Base-by-base conservation (phyloP, 176 grass and related monocot species). In the Oryza glumipatula region DNA sequence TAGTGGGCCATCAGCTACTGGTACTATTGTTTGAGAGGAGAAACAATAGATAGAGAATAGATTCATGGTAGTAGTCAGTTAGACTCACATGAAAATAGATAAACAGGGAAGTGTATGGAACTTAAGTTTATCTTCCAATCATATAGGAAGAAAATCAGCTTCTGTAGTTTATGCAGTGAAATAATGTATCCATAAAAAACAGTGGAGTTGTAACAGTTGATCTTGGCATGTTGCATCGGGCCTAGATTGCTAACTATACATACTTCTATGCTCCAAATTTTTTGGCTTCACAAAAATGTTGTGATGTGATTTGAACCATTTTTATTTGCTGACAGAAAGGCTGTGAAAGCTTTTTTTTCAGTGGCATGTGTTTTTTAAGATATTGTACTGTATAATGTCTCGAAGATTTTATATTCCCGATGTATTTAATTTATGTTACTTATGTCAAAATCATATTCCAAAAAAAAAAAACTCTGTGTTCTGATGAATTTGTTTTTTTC, bases 51-150 rank as follows among this genome's bases (percentile, higher is more conserved):
- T 39, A 35, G 33, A 12, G 6, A 41, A 41, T 41, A 35, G 30
- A 17, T 30, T 81, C 12, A 24, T 5, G 19, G 22, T 65, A 32
- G 32, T n/a, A 9, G 2, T 12, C 0, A 9, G 17, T 86, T 28
- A 44, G 12, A 45, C 32, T 65, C 5, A 16, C 61, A 85, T 58
- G 15, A 83, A 83, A 73, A 45, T 64, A 48, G 28, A 80, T 15
- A 24, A 85, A n/a, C 33, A 33, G 66, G 7, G 68, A 66, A 56
- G 21, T 16, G 2, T 0, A 63, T 67, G 47, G 4, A 49, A 58
- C 68, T 68, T 44, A 23, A 69, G 46, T 51, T n/a, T 51, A 36
- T 69, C 61, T 70, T 70, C 65, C 9, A 49, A 51, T 63, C 17
- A 51, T 19, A 76, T 68, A 63, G 47, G 72, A 75, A 39, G 9